phyloP scores from a whole-genome alignment of 2,329 filamentous ascomycete genomes.

The Ophiostoma triangulosporum region DNA sequence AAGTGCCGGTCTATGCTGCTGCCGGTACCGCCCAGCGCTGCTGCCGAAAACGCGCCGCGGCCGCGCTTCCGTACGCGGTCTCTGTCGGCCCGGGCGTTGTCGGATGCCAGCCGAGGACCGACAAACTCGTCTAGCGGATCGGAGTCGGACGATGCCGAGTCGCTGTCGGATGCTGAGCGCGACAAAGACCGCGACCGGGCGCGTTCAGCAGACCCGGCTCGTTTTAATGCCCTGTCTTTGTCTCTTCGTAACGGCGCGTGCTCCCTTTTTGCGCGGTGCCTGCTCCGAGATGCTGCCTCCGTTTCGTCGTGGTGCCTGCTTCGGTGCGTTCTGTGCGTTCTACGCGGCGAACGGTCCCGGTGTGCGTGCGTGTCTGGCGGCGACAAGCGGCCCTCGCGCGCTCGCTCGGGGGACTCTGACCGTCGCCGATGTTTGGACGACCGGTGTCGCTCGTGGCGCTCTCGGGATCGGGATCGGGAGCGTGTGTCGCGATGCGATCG shows the following conservation, averaged over 20 bases:
- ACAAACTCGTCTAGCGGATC: slow-evolving; percentile 11
- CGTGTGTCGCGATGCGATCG: background rate
- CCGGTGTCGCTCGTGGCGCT: background rate
- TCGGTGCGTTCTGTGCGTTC: background rate
- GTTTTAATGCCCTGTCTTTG: background rate
- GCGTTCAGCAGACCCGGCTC: background rate
- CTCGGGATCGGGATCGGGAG: background rate
- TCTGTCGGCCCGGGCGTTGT: background rate
- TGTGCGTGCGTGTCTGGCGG: background rate
- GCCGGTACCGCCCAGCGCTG: background rate
- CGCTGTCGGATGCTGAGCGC: background rate
- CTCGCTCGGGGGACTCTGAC: background rate
- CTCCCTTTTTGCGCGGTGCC: background rate
- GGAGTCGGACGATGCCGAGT: background rate
- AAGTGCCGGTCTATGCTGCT: slow-evolving; percentile 13
- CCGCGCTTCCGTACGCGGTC: slow-evolving; percentile 6
- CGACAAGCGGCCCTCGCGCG: background rate
- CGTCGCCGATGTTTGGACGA: slow-evolving; percentile 1
- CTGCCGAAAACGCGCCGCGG: background rate
- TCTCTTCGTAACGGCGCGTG: background rate
- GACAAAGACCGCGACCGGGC: background rate
- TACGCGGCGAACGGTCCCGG: background rate
- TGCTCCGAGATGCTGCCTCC: background rate
- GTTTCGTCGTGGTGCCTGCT: background rate
- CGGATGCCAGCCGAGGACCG: slow-evolving; percentile 6